Conservation (phyloP, 495 filamentous ascomycete species). For the Talaromyces wortmannii region DNA sequence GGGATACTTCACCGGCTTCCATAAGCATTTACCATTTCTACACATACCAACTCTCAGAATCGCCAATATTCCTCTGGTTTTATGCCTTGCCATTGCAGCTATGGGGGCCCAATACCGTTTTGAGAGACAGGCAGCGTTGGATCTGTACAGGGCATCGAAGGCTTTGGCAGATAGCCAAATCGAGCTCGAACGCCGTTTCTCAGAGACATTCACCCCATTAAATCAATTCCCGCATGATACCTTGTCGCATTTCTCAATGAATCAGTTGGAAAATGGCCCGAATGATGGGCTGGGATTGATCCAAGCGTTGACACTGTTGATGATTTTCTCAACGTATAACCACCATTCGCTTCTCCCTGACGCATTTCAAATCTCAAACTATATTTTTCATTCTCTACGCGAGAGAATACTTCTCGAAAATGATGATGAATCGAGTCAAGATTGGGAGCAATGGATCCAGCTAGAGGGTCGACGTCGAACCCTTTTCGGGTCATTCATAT, state of each 20-base stretch:
- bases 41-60: slow-evolving; percentile 1
- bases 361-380: not conserved
- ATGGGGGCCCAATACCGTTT: slow-evolving; percentile 6
- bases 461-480: not conserved
- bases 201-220: not conserved
- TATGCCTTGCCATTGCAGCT: slow-evolving; percentile 2
- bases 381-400: not conserved
- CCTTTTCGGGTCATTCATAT: not conserved
- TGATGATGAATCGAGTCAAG: not conserved
- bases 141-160: not conserved
- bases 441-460: not conserved
- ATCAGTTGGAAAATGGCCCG: not conserved
- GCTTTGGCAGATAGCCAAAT: not conserved
- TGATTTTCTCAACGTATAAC: not conserved
- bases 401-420: not conserved
- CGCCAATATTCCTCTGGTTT: not conserved
- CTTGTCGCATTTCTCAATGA: not conserved
- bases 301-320: not conserved
- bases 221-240: not conserved
- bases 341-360: not conserved
- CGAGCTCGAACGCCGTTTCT: not conserved
- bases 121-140: not conserved
- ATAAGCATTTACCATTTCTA: slow-evolving; percentile 6
- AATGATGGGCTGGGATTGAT: not conserved
- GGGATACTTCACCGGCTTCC: slow-evolving; percentile 6